Base-by-base conservation (phyloP, 306 rosid species). In the Medicago ruthenica region DNA sequence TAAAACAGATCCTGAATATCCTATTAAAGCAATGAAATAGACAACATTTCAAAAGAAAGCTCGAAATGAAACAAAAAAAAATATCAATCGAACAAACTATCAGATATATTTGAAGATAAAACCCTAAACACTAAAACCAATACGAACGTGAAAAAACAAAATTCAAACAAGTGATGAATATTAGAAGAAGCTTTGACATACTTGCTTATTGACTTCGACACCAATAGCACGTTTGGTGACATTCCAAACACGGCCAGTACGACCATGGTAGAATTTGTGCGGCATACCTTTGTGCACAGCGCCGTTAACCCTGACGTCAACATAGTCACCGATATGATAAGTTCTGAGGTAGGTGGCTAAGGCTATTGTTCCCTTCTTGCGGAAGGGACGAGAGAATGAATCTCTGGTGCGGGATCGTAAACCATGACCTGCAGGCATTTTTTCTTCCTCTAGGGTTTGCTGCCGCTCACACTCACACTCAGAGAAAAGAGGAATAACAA, bases 361-460 rank as follows among this genome's bases (percentile, higher is more conserved):
- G 0, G 96, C 83, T 8, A 95, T 95, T 70, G 96, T 92, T 9
- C 98, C 98, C 92, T 95, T 95, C 96, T 92, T 95, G 88, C 98
- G 86, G 91, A 95, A 95, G 2, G 97, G 87, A 34, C 97, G 75
- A 8, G 98, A 82, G 83, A 95, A 95, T 10, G 89, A 87, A 12
- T 95, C 98, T 42, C 97, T 79, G 1, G 98, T 95, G 0, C 98
- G 86, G 0, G 96, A 79, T 2, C 97, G 54, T 34, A 92, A 82
- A 34, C 98, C 98, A 62, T 95, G 98, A 21, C 98, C 98, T 0
- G 98, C 97, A 22, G 98, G 98, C 98, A 95, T 92, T 5, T 59
- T 84, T 10, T 0, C 50, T 6, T 60, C 81, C 8, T 1, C 54
- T 64, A 82, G 83, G 84, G 75, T 78, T 5, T 34, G 37, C 37